These are phyloP conservation scores for Artemisia tridentata DNA, from an alignment of 129 eudicot species.

Conservation along the genomic window DNA sequence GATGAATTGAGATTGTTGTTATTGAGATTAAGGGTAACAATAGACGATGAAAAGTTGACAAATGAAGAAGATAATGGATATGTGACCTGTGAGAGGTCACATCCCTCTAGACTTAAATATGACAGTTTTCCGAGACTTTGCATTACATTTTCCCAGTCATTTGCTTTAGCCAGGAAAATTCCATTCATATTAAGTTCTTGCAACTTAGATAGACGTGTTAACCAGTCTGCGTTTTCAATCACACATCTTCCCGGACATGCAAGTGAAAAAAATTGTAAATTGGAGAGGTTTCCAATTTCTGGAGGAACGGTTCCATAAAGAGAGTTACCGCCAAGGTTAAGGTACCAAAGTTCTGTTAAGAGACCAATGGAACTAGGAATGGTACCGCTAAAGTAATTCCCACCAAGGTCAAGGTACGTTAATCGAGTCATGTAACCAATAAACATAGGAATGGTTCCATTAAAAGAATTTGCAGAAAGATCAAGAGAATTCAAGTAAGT, in stretches of 20 bases:
- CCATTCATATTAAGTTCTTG: slow-evolving; percentile 4
- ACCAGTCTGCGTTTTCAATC: slow-evolving; percentile 24
- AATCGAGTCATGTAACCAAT: slow-evolving; percentile 18
- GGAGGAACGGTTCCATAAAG: slow-evolving; percentile 26
- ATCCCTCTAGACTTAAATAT: slow-evolving; percentile 6
- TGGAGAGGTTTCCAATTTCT: slow-evolving; percentile 31
- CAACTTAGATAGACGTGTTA: slow-evolving; percentile 18
- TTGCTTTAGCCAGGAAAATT: slow-evolving; percentile 10
- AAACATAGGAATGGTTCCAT: slow-evolving; percentile 12
- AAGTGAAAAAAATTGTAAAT: slow-evolving; percentile 1
- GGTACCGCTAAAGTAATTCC: slow-evolving; percentile 5
- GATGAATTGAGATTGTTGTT: slow-evolving; percentile 21
- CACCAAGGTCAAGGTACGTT: slow-evolving; percentile 15
- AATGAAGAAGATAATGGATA: slow-evolving; percentile 10
- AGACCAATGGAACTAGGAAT: slow-evolving; percentile 27
- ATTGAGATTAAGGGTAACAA: not conserved
- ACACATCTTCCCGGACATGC: not conserved
- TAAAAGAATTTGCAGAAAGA: not conserved
- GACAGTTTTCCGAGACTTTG: slow-evolving; percentile 7
- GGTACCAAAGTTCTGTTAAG: slow-evolving; percentile 8
- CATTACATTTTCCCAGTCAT: slow-evolving; percentile 23
- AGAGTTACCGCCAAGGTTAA: slow-evolving; percentile 9
- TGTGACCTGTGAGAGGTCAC: slow-evolving; percentile 15
- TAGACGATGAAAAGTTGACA: not conserved
- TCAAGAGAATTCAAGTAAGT: not conserved